Evolutionary conservation across 2,329 filamentous ascomycete genomes (phyloP).

Genomic region (Calonectria henricotiae): DNA sequence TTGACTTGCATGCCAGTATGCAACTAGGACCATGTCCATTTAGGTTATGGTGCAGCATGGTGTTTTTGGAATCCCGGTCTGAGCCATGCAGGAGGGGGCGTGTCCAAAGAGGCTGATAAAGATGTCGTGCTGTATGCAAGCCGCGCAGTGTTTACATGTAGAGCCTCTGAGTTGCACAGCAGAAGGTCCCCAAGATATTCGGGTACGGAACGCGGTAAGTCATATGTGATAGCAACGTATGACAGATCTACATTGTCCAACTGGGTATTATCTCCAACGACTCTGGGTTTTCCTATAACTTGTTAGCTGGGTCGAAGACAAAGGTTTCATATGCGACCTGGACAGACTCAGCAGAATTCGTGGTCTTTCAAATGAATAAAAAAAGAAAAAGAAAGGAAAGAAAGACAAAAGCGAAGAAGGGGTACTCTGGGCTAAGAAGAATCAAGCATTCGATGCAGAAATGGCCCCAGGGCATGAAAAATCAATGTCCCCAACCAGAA

Average conservation of each 20-base stretch:
- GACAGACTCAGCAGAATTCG: not conserved
- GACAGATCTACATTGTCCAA: constrained; percentile 8
- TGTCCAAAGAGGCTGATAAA: constrained; percentile 26
- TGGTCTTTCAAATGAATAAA: constrained; percentile 47
- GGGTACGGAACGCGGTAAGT: not conserved
- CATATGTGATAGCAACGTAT: constrained; percentile 10
- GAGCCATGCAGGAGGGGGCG: not conserved
- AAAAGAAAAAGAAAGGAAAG: not conserved
- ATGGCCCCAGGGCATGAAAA: constrained; percentile 34
- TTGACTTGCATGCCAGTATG: constrained; percentile 44
- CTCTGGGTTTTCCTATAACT: not conserved
- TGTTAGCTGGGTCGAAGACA: constrained; percentile 1
- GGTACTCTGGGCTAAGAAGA: constrained; percentile 38
- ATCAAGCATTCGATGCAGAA: constrained; percentile 46
- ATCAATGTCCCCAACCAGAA: constrained; percentile 30
- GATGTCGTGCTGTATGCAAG: constrained; percentile 14
- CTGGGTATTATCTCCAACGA: constrained; percentile 17
- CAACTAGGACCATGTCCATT: constrained; percentile 45
- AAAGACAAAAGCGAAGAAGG: constrained; percentile 15
- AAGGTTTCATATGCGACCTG: not conserved
- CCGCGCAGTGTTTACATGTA: constrained; percentile 6
- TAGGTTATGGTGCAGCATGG: constrained; percentile 44
- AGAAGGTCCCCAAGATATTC: constrained; percentile 7
- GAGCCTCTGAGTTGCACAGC: constrained; percentile 24
- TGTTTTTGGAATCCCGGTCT: constrained; percentile 19